Evolutionary conservation across 2,329 filamentous ascomycete species (phyloP), one percentile per base, ranked within the genome.

Genomic region (Teratosphaeria viscida): DNA sequence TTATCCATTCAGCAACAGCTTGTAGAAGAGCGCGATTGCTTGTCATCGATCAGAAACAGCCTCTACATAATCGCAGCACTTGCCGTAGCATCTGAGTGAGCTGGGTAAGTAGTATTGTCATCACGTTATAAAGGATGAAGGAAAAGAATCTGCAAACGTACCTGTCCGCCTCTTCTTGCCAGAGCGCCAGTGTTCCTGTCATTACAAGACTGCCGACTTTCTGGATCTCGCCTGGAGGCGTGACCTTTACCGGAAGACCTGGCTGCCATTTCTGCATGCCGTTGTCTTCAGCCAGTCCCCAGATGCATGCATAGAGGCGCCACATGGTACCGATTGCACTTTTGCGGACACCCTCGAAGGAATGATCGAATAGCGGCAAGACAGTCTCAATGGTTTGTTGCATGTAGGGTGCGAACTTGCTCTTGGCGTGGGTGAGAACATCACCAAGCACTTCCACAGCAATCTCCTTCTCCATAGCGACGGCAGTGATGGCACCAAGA

Each of bases 401-500:
- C 63, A 96, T 88, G 74, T 92, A 96, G 5, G 89, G 86, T 65
- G 95, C 82, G 73, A 84, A 90, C 66, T 88, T 83, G 70, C 84
- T 83, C 74, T 90, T 91, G 55, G 90, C 90, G 78, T 95, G 87
- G 54, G 89, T 87, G 69, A 97, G 87, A 63, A 99, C 85, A 71
- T 99, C 94, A 64, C 92, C 94, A 39, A 96, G 83, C 5, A 96
- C 92, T 74, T 99, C 94, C 53, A 96, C 85, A 43, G 94, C 92
- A 68, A 97, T 95, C 76, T 99, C 94, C 77, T 97, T 96, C 81
- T 97, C 94, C 68, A 96, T 84, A 27, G 92, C 90, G 59, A 96
- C 84, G 57, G 91, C 90, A 29, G 90, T 95, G 63, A 95, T 89
- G 56, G 90, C 90, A 60, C 85, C 86, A 55, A 95, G 81, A 67